Evolutionary conservation across 169 alveolate genomes (phyloP).

Genomic region (Amoebophrya sp.): DNA sequence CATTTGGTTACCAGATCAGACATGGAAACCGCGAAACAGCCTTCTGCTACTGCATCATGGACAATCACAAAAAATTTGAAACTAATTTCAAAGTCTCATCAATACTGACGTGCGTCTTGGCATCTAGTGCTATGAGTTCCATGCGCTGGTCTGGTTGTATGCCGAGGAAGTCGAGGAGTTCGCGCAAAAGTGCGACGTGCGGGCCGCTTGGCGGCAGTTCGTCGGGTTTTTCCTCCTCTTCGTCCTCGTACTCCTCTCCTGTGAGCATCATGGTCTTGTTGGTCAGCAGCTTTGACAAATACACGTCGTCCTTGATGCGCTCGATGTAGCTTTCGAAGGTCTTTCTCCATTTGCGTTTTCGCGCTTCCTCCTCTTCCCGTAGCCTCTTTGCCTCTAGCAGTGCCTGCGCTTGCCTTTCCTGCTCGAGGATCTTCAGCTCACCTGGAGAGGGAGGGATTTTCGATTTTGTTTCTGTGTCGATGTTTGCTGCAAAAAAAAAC

Average conservation of each 20-base stretch:
- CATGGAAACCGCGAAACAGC: too few species aligned
- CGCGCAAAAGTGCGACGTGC: background rate
- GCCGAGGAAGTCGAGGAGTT: background rate
- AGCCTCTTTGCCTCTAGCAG: background rate
- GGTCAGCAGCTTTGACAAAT: background rate
- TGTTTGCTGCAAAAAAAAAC: too few species aligned
- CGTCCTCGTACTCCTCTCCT: conserved; percentile 5
- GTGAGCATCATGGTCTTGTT: background rate
- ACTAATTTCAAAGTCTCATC: too few species aligned
- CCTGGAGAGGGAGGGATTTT: too few species aligned
- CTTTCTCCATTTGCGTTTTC: background rate
- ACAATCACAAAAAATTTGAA: too few species aligned
- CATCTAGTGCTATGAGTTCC: background rate
- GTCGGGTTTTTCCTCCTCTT: background rate
- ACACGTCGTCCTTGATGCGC: background rate
- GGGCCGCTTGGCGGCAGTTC: conserved; percentile 2
- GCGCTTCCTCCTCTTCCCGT: background rate
- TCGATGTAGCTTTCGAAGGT: background rate
- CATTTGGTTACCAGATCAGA: too few species aligned
- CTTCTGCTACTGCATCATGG: too few species aligned
- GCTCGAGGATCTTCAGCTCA: background rate
- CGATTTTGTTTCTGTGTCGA: too few species aligned
- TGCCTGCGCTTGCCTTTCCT: background rate
- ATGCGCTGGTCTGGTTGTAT: background rate
- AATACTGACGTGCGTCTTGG: too few species aligned